These are phyloP conservation scores for Candida xyloterini DNA, from an alignment of 805 yeast species.

Conservation along the genomic window DNA sequence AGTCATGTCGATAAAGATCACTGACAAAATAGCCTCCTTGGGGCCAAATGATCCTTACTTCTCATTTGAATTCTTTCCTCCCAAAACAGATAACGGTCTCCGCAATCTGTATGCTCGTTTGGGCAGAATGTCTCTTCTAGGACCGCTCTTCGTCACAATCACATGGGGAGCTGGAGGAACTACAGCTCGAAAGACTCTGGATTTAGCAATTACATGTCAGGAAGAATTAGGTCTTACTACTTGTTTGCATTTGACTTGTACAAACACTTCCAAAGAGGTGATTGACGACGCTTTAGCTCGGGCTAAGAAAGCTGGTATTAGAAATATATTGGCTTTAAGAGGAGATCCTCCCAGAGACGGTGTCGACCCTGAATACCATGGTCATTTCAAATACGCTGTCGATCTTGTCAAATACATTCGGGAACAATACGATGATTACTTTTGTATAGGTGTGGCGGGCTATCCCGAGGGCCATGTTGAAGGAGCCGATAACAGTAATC, in stretches of 20 bases:
- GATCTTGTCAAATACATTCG: conserved; percentile 84
- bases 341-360: conserved; percentile 90
- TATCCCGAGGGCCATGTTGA: conserved; percentile 98
- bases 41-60: conserved; percentile 52
- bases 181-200: conserved; percentile 81
- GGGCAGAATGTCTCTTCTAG: conserved; percentile 81
- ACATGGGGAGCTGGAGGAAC: conserved; percentile 99
- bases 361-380: conserved; percentile 44
- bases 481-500: conserved; percentile 65
- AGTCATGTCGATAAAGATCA: conserved; percentile 37
- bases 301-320: conserved; percentile 76
- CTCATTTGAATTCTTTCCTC: conserved; percentile 96
- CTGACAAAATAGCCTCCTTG: conserved; percentile 50
- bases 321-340: conserved; percentile 86
- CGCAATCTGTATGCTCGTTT: conserved; percentile 82
- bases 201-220: conserved; percentile 75
- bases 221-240: conserved; percentile 78
- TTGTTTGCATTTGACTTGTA: conserved; percentile 92
- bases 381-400: conserved; percentile 70
- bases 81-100: conserved; percentile 86
- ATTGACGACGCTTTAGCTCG: conserved; percentile 74
- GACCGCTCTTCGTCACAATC: conserved; percentile 86
- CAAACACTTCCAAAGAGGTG: conserved; percentile 75
- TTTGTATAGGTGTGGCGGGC: conserved; percentile 95
- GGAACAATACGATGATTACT: conserved; percentile 67